These are phyloP conservation scores for Fusarium coicis DNA, from an alignment of 2,329 filamentous ascomycete species.

Conservation along the genomic window DNA sequence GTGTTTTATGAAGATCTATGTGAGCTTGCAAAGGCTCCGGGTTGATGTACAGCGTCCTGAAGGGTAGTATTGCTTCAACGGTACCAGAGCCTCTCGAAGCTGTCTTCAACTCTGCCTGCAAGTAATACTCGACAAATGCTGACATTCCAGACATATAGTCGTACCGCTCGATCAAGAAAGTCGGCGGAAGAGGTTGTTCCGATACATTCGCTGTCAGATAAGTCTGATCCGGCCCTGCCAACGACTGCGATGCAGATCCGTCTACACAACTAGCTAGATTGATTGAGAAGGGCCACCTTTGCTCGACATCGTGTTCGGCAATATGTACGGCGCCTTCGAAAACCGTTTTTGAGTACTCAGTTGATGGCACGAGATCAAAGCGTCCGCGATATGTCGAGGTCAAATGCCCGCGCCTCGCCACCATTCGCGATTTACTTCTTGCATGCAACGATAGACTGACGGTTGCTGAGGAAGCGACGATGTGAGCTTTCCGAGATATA, in stretches of 20 bases:
- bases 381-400: conserved; percentile 1
- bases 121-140: neutral
- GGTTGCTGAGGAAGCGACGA: neutral
- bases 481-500: neutral
- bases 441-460: neutral
- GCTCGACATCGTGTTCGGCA: neutral
- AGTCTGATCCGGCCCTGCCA: neutral
- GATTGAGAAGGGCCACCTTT: neutral
- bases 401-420: neutral
- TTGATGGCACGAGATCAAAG: neutral
- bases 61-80: neutral
- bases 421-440: neutral
- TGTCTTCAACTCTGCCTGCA: neutral
- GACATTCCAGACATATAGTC: conserved; percentile 7
- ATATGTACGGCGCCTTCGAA: neutral
- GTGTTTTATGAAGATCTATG: neutral
- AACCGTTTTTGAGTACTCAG: neutral
- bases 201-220: neutral
- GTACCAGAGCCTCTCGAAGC: neutral
- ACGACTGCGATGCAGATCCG: neutral
- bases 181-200: neutral
- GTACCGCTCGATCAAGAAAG: neutral
- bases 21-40: neutral
- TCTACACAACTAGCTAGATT: accelerated
- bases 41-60: neutral